Evolutionary conservation across 352 stramenopile genomes (phyloP), one percentile per base, ranked within the genome.

Genomic region (Elongisporangium anandrum): DNA sequence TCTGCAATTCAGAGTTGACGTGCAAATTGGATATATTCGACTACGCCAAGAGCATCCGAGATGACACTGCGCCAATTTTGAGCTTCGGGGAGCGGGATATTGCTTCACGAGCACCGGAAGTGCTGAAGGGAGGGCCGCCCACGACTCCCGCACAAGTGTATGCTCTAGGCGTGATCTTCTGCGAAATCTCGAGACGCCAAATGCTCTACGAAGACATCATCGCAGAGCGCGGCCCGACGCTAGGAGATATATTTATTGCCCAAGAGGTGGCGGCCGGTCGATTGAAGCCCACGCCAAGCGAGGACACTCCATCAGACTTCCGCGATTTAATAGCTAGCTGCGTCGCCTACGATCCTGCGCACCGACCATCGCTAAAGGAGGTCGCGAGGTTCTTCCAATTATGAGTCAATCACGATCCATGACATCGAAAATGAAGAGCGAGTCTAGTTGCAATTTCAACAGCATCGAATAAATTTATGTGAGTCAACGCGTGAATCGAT

Each of bases 1-100:
- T 93, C 13, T 73, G 79, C 54, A 70, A 78, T 45, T 65, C 57
- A 4, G 68, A 87, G 4, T 60, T 87, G n/a, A 80, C 71, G 41
- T 91, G 81, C 57, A 93, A 93, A 60, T 61, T 93, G 13, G 81
- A 93, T 53, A 75, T 90, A 17, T 87, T 93, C 55, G 78, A 92
- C 54, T 89, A 87, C 34, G 75, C 72, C 15, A 69, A 61, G 13
- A 75, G 69, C 19, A 64, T 81, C 23, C 78, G 80, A 2, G 81
- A 81, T 26, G 61, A 83, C 22, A 57, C 58, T 1, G 56, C 60
- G 34, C 79, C 81, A 38, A 65, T 82, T 15, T 56, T 70, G 13
- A 79, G 66, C 1, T 91, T 69, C 19, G 83, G 83, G 6, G 50
- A 85, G 4, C 79, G 79, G 60, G 77, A 85, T 58, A 88, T 91